Percentiles rank a stretch among this genome's conserved stretches.
Conservation (phyloP, 176 grass and related monocot genomes). For the Otatea glauca region DNA sequence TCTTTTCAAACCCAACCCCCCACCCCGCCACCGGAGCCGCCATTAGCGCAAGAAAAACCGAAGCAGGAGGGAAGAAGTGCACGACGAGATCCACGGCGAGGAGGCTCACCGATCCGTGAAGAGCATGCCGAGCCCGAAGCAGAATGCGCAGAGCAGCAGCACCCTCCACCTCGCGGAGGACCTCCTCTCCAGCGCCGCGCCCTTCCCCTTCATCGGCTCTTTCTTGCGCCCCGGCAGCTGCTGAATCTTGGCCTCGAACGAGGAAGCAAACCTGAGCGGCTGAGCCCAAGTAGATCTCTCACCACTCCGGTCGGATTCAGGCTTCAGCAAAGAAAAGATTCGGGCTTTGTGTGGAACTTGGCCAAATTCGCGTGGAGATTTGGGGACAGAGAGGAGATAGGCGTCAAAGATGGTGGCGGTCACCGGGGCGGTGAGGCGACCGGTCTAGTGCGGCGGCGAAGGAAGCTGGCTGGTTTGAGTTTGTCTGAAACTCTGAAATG, state of each 20-base stretch:
- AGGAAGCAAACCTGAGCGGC: neutral
- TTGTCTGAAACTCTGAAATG: slow-evolving; percentile 37
- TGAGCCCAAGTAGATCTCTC: slow-evolving; percentile 29
- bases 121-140: slow-evolving; percentile 89
- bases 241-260: slow-evolving; percentile 42
- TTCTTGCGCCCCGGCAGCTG: neutral
- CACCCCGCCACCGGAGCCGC: neutral
- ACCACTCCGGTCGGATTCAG: neutral
- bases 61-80: neutral
- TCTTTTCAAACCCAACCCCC: neutral
- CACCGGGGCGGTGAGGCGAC: slow-evolving; percentile 31
- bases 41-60: neutral
- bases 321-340: slow-evolving; percentile 14
- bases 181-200: slow-evolving; percentile 53
- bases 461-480: slow-evolving; percentile 5
- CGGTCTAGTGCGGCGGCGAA: neutral
- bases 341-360: neutral
- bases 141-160: slow-evolving; percentile 64
- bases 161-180: slow-evolving; percentile 67
- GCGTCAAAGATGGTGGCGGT: slow-evolving; percentile 44
- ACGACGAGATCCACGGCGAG: slow-evolving; percentile 37
- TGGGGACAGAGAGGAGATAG: neutral
- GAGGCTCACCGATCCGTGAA: slow-evolving; percentile 72
- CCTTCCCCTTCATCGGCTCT: slow-evolving; percentile 63
- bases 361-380: slow-evolving; percentile 33